phyloP scores from a whole-genome alignment of 163 green algal genomes.

The Chlorella variabilis region DNA sequence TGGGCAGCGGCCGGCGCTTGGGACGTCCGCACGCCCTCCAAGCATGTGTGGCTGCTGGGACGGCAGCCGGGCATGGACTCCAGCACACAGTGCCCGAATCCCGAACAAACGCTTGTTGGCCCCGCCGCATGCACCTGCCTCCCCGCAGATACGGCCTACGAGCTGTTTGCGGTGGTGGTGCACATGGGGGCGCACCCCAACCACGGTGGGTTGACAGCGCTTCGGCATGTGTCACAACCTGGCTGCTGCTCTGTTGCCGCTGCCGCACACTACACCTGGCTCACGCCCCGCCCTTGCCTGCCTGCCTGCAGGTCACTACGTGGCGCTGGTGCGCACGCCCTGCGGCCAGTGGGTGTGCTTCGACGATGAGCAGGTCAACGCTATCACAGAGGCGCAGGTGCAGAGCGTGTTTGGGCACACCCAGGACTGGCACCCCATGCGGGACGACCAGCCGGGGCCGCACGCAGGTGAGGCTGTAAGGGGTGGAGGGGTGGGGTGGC shows the following conservation, averaged over 20 bases:
- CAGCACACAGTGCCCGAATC: too few relatives aligned
- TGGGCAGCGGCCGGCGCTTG: too few relatives aligned
- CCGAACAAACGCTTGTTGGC: too few relatives aligned
- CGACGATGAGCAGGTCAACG: conserved; percentile 76
- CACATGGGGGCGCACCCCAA: conserved; percentile 95
- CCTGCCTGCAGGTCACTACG: conserved; percentile 88
- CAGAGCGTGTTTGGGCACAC: conserved; percentile 51
- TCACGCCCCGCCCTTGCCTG: background rate
- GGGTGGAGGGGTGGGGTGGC: too few relatives aligned
- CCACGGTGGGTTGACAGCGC: conserved; percentile 73
- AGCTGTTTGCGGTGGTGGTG: conserved; percentile 95
- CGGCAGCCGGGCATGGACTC: too few relatives aligned
- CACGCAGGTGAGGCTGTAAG: conserved; percentile 14
- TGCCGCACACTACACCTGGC: background rate
- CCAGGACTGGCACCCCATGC: conserved; percentile 13
- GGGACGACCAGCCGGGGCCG: conserved; percentile 47
- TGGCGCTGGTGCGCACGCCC: conserved; percentile 88
- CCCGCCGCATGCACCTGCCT: too few relatives aligned
- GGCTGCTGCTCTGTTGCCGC: background rate
- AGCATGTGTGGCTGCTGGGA: too few relatives aligned
- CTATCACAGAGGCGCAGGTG: conserved; percentile 31
- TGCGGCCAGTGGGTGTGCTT: conserved; percentile 88
- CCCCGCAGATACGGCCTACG: conserved; percentile 77
- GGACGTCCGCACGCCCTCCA: too few relatives aligned
- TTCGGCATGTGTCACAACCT: background rate